Percentiles rank a stretch among this genome's conserved stretches.
Evolutionary conservation across 176 grass and related monocot genomes (phyloP).

Genomic region (Oryza australiensis): DNA sequence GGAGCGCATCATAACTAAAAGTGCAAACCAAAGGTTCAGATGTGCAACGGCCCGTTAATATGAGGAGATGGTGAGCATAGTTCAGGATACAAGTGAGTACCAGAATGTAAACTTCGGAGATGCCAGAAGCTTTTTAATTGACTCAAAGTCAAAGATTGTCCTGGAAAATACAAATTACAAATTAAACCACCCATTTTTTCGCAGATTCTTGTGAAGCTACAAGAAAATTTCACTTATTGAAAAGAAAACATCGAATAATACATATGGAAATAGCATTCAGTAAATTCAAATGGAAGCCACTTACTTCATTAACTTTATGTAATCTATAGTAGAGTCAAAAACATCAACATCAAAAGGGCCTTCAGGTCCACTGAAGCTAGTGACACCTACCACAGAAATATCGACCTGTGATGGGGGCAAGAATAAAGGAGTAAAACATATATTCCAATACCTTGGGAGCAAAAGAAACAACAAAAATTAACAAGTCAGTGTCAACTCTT

Average conservation of each 20-base stretch:
- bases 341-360: conserved; percentile 95
- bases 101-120: conserved; percentile 97
- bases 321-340: conserved; percentile 87
- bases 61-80: background rate
- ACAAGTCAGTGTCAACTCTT: conserved; percentile 20
- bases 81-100: conserved; percentile 43
- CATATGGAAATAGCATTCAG: conserved; percentile 1
- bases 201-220: background rate
- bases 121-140: conserved; percentile 79
- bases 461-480: conserved; percentile 17
- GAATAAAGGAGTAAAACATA: conserved; percentile 11
- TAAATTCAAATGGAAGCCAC: conserved; percentile 27
- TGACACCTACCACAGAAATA: conserved; percentile 79
- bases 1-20: conserved; percentile 90
- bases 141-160: conserved; percentile 86
- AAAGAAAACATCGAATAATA: conserved; percentile 22
- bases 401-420: conserved; percentile 57
- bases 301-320: conserved; percentile 98
- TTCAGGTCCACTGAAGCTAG: conserved; percentile 74
- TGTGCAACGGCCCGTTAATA: background rate
- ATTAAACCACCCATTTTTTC: conserved; percentile 14
- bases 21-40: conserved; percentile 34
- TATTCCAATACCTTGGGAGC: background rate
- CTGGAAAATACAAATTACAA: conserved; percentile 40
- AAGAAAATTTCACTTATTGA: conserved; percentile 18